Percentiles rank a stretch among this genome's conserved stretches.
phyloP scores from a whole-genome alignment of 768 basidiomycete genomes.

The Termitomyces heimii region DNA sequence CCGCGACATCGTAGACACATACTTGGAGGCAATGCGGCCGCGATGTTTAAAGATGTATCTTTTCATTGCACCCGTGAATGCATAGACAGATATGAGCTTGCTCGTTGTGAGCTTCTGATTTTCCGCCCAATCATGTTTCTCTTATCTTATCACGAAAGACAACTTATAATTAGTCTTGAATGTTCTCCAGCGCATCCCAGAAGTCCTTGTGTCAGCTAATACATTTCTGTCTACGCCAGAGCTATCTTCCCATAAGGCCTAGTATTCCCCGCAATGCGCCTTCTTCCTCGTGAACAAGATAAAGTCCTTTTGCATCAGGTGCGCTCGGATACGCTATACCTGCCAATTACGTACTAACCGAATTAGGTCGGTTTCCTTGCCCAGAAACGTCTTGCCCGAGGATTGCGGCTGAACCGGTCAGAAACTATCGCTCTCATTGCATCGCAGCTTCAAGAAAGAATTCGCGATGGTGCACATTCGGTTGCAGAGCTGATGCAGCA shows the following conservation, averaged over 20 bases:
- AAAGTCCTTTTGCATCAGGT: constrained; percentile 74
- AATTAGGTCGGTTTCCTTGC: constrained; percentile 78
- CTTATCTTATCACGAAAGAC: constrained; percentile 6
- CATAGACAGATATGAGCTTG: not conserved
- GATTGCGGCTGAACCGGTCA: constrained; percentile 77
- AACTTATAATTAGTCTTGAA: not conserved
- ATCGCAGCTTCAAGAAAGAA: constrained; percentile 88
- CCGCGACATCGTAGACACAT: not conserved
- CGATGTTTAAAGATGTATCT: not conserved
- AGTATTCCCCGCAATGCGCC: constrained; percentile 41
- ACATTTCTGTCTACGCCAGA: not conserved
- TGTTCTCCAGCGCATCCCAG: not conserved
- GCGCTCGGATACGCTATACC: not conserved
- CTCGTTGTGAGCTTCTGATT: not conserved
- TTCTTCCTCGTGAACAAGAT: constrained; percentile 70
- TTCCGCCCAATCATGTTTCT: not conserved
- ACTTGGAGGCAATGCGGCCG: not conserved
- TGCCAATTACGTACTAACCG: not conserved
- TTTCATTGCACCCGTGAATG: not conserved
- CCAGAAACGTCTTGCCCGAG: constrained; percentile 93
- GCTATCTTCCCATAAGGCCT: not conserved
- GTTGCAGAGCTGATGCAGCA: constrained; percentile 92
- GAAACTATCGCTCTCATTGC: constrained; percentile 91
- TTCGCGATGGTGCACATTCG: constrained; percentile 82
- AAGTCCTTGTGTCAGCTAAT: not conserved